Evolutionary conservation across 768 basidiomycete species (phyloP).

Genomic region (Heimioporus sp.): DNA sequence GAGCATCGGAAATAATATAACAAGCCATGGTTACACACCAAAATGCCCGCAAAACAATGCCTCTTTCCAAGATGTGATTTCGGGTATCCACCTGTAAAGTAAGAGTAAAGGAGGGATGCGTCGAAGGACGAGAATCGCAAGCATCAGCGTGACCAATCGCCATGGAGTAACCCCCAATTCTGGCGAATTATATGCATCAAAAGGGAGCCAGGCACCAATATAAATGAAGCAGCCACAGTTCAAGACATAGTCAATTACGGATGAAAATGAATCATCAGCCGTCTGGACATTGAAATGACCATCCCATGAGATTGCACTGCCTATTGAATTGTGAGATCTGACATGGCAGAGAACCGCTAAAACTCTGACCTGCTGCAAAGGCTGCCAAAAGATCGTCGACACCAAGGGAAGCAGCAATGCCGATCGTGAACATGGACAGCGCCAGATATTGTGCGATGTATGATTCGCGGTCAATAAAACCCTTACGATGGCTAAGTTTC

Average conservation of each 20-base stretch:
- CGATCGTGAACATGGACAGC: conserved; percentile 69
- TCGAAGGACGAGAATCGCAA: conserved; percentile 70
- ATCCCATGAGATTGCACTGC: conserved; percentile 91
- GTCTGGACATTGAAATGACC: conserved; percentile 77
- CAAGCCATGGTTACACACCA: conserved; percentile 40
- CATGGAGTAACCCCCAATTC: conserved; percentile 65
- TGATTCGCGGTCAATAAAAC: conserved; percentile 77
- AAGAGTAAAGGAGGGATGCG: conserved; percentile 77
- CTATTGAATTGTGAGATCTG: conserved; percentile 36
- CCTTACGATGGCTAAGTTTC: conserved; percentile 60
- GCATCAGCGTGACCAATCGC: conserved; percentile 65
- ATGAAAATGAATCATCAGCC: conserved; percentile 84
- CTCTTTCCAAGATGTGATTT: conserved; percentile 81
- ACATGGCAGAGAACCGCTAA: neutral
- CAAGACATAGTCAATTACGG: conserved; percentile 85
- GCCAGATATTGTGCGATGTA: conserved; percentile 85
- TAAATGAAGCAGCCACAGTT: conserved; percentile 82
- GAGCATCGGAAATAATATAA: neutral
- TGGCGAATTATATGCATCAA: conserved; percentile 52
- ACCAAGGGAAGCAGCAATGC: conserved; percentile 77
- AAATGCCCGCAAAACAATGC: conserved; percentile 93
- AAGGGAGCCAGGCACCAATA: conserved; percentile 86
- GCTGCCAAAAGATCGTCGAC: conserved; percentile 88
- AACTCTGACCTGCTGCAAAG: conserved; percentile 70
- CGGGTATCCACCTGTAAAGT: conserved; percentile 83